Base-by-base conservation (phyloP, 768 basidiomycete genomes). In the Fomitopsis serialis region DNA sequence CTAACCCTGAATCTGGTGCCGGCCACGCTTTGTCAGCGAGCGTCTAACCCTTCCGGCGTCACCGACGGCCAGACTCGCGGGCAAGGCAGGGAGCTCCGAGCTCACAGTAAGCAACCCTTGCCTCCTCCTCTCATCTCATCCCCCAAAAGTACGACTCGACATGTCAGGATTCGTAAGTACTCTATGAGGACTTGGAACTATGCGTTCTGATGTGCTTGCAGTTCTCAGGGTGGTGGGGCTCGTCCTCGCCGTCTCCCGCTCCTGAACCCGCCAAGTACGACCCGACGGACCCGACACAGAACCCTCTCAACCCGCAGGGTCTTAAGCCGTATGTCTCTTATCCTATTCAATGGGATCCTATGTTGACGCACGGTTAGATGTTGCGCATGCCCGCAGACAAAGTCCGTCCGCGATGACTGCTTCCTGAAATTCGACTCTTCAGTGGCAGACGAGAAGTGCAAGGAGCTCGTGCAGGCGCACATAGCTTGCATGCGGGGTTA, bases 381-480 rank as follows among this genome's bases (percentile, higher is more conserved):
- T 62, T 98, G 96, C 65, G 96, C 95, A 42, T 98, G 96, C 66
- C 94, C 93, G 2, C 79, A 92, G 61, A 96, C 94, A 2, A 98
- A 98, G 69, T 80, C 86, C 2, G 79, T 78, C n/a, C 80, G 97
- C 11, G 97, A 99, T 69, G 86, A 94, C 58, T 99, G 97, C 71
- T 98, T 97, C 76, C 74, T 98, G 55, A 80, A 82, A 53, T 81
- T 78, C 61, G 85, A 85, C 55, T 64, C 77, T 3, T 70, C 77
- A 21, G 80, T 81, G 54, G 87, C 88, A 6, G 77, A 81, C 53
- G 86, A 85, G 54, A 85, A 87, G 66, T 99, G 97, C 74, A 82
- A 76, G 63, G 81, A 88, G 48, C 72, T 93, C 44, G 79, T 99
- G 3, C 78, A 82, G 63, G 79, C 76, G 54, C 96, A 98, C 61